Percentiles rank a stretch among this genome's conserved stretches.
Conservation (phyloP, 441 rosid species). For the Macaranga tanarius region DNA sequence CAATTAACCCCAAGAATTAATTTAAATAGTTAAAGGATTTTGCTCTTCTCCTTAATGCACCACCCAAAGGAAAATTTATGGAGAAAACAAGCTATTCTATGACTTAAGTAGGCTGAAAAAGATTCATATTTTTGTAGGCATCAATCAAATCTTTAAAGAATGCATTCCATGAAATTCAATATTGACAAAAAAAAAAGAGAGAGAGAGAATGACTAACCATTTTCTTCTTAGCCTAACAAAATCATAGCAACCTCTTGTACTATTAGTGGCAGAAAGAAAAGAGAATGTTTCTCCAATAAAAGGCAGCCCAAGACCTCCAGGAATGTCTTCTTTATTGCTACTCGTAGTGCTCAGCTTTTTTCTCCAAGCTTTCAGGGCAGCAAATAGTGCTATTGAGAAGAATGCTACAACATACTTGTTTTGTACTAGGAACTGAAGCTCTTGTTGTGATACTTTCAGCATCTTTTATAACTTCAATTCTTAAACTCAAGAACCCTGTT, state of each 20-base stretch:
- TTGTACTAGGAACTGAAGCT: slow-evolving; percentile 1
- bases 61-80: no score
- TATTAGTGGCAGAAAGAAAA: slow-evolving; percentile 21
- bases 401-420: slow-evolving; percentile 9
- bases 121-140: no score
- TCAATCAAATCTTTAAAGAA: no score
- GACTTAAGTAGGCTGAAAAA: no score
- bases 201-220: slow-evolving; percentile 19
- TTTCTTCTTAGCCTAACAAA: slow-evolving; percentile 41
- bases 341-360: background rate
- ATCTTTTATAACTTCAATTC: background rate
- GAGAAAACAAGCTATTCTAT: no score
- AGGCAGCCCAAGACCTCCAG: slow-evolving; percentile 18
- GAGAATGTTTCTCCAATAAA: slow-evolving; percentile 38
- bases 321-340: slow-evolving; percentile 3
- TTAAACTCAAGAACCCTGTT: background rate
- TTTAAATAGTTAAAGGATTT: no score
- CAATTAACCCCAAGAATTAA: no score
- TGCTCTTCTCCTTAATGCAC: no score
- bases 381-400: slow-evolving; percentile 2
- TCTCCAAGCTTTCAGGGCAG: slow-evolving; percentile 8
- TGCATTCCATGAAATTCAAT: no score
- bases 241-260: slow-evolving; percentile 44
- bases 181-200: background rate
- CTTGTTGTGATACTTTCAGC: background rate